phyloP scores from a whole-genome alignment of 2,329 filamentous ascomycete species.

The Fusarium oxysporum region DNA sequence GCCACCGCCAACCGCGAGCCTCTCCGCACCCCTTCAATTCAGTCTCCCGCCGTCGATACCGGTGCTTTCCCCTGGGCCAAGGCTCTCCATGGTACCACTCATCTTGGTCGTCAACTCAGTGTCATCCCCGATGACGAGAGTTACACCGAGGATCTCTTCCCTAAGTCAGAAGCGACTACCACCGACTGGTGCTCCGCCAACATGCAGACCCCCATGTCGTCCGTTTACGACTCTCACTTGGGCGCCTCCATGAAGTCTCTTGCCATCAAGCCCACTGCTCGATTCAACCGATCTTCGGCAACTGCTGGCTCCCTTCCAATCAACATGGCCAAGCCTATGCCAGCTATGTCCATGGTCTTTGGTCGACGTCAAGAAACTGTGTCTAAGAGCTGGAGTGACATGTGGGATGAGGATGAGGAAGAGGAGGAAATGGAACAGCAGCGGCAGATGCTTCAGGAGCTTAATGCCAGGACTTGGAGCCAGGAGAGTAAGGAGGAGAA shows the following conservation, averaged over 20 bases:
- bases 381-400: conserved; percentile 99
- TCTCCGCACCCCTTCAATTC: conserved; percentile 92
- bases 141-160: conserved; percentile 88
- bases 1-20: conserved; percentile 93
- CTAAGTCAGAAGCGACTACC: conserved; percentile 76
- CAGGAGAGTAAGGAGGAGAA: conserved; percentile 71
- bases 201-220: conserved; percentile 81
- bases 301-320: conserved; percentile 81
- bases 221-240: conserved; percentile 84
- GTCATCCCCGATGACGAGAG: conserved; percentile 84
- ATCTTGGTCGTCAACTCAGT: conserved; percentile 85
- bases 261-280: conserved; percentile 60
- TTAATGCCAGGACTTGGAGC: conserved; percentile 83
- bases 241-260: conserved; percentile 84
- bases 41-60: conserved; percentile 82
- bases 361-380: conserved; percentile 81
- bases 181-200: conserved; percentile 84
- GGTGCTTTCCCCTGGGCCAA: conserved; percentile 96
- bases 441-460: conserved; percentile 64
- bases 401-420: conserved; percentile 92
- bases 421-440: conserved; percentile 73
- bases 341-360: conserved; percentile 83
- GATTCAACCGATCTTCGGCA: conserved; percentile 61
- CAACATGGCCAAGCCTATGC: conserved; percentile 79
- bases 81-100: conserved; percentile 81